phyloP scores from a whole-genome alignment of 495 filamentous ascomycete species.

The Neurospora discreta region DNA sequence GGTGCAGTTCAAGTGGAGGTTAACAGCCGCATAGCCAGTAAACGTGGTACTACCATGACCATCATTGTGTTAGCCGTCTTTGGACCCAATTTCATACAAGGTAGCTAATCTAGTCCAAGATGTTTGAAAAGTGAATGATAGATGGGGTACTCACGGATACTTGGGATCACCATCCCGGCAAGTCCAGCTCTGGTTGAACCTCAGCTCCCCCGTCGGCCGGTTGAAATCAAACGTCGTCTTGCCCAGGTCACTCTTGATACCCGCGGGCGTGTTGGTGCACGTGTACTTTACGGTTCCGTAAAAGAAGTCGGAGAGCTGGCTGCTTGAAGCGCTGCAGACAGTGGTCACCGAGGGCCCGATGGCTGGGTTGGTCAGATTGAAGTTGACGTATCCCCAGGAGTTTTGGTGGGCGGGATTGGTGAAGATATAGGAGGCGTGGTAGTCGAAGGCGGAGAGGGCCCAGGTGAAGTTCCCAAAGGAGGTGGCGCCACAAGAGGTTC shows the following conservation, averaged over 20 bases:
- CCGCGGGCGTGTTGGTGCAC: slow-evolving; percentile 14
- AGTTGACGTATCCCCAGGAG: slow-evolving; percentile 28
- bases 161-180: slow-evolving; percentile 26
- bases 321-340: slow-evolving; percentile 27
- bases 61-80: slow-evolving; percentile 1
- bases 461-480: slow-evolving; percentile 27
- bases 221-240: slow-evolving; percentile 26
- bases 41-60: slow-evolving; percentile 20
- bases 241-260: background rate
- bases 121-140: too few species aligned
- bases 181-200: slow-evolving; percentile 33
- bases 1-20: slow-evolving; percentile 24
- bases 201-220: slow-evolving; percentile 17
- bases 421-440: slow-evolving; percentile 30
- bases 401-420: slow-evolving; percentile 35
- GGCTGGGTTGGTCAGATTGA: slow-evolving; percentile 34
- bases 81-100: background rate
- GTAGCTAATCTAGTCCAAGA: too few species aligned
- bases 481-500: slow-evolving; percentile 16
- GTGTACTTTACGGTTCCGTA: slow-evolving; percentile 30
- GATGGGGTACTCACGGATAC: slow-evolving; percentile 23
- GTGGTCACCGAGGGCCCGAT: slow-evolving; percentile 13
- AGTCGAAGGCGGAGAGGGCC: slow-evolving; percentile 25
- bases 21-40: slow-evolving; percentile 21
- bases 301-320: slow-evolving; percentile 32